Base-by-base conservation (phyloP, 1,284 basidiomycete species). In the Fomitopsis palustris region DNA sequence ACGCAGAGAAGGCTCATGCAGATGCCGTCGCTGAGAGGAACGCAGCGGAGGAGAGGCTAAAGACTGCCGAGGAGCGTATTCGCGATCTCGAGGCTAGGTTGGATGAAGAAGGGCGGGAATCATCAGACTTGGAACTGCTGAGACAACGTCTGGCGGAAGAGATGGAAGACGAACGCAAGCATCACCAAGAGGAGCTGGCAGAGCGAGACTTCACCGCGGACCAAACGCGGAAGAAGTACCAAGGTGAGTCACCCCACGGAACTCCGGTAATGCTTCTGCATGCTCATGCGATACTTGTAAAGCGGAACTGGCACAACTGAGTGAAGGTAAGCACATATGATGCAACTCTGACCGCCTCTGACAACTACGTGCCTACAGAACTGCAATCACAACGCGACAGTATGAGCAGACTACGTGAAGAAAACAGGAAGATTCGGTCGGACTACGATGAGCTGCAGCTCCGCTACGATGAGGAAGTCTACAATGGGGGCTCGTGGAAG, bases 161-260 rank as follows among this genome's bases (percentile, higher is more conserved):
- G 68, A 79, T 92, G 69, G 87, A 92, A 63, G 87, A 89, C 62
- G 88, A 91, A 71, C 82, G 88, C 61, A 84, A 87, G 62, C 86
- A 86, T 59, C 86, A 92, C 68, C 83, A 86, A 68, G 87, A 92
- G 65, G 89, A 92, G 63, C 79, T 92, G 27, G 78, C 82, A 12
- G 89, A 92, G 61, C 82, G 90, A 14, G 90, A 93, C 70, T 90
- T 91, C 68, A 77, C 86, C 14, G 81, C 85, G 43, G 87, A 92
- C 65, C 88, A 91, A 69, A 92, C 88, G 1, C 83, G 89, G 60
- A 90, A 92, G 77, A 92, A 92, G 70, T 92, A 92, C 67, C 89
- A 92, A 79, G 83, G 90, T 88, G 70, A 4, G 49, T 52, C 4
- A 19, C 23, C 7, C 8, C 59, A 37, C 35, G 10, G 61, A 55